These are phyloP conservation scores for Chytriomyces hyalinus DNA, from an alignment of 192 early-diverging fungal species.

Conservation along the genomic window DNA sequence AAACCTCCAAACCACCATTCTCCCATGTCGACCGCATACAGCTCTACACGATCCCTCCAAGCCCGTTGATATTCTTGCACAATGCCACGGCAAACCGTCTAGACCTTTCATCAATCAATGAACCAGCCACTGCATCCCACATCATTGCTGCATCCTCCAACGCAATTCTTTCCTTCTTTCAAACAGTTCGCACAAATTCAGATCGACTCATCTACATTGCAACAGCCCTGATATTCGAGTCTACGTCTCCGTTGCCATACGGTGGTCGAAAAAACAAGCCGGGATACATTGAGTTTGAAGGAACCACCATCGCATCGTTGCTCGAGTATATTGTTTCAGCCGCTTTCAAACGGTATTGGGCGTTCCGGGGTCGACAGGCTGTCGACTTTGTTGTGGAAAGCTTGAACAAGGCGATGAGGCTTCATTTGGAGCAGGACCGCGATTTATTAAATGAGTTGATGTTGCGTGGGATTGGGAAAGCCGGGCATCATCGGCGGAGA, in stretches of 20 bases:
- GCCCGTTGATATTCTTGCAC: no score
- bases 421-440: background rate
- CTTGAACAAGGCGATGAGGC: background rate
- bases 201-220: slow-evolving; percentile 3
- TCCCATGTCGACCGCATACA: no score
- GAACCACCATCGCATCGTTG: background rate
- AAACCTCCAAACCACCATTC: no score
- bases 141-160: background rate
- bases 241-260: slow-evolving; percentile 1
- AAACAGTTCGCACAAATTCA: background rate
- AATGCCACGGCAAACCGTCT: no score
- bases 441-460: slow-evolving; percentile 10
- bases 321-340: slow-evolving; percentile 4
- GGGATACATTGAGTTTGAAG: slow-evolving; percentile 1
- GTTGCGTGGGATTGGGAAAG: background rate
- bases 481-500: background rate
- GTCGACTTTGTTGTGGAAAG: slow-evolving; percentile 1
- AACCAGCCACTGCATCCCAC: background rate
- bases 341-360: background rate
- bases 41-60: no score
- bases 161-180: background rate
- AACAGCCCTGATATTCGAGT: background rate
- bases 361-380: background rate
- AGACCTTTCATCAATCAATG: background rate
- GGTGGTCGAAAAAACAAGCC: slow-evolving; percentile 13